Percentiles rank a stretch among this genome's conserved stretches.
Conservation (phyloP, 169 alveolate genomes). For the Plasmodium coatneyi region DNA sequence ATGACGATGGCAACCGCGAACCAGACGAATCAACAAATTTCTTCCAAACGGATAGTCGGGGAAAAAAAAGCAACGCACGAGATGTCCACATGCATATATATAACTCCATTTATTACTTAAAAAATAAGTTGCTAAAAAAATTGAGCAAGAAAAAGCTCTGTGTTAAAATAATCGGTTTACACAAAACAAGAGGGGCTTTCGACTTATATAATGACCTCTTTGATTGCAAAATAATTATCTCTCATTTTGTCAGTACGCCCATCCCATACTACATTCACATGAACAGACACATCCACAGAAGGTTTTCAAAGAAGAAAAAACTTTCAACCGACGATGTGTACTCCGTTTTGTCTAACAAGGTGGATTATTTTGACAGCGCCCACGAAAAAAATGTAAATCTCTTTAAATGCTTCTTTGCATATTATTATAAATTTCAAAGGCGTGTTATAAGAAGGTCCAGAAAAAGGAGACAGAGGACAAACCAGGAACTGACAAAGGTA, state of each 20-base stretch:
- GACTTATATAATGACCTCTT: constrained; percentile 31
- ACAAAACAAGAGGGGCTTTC: constrained; percentile 13
- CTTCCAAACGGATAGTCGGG: neutral
- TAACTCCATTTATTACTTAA: constrained; percentile 52
- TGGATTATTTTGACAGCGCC: constrained; percentile 24
- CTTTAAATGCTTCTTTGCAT: constrained; percentile 60
- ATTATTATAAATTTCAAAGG: constrained; percentile 36
- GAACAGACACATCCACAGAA: neutral
- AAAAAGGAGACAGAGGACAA: neutral
- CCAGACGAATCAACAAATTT: neutral
- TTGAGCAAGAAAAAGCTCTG: constrained; percentile 13
- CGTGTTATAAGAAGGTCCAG: neutral
- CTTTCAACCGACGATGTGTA: constrained; percentile 21
- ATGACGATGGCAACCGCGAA: neutral
- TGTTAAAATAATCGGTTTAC: constrained; percentile 65
- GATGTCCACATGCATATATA: constrained; percentile 45
- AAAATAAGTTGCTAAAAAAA: constrained; percentile 44
- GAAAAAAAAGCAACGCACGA: constrained; percentile 1
- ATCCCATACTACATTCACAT: constrained; percentile 47
- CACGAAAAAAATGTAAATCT: constrained; percentile 12
- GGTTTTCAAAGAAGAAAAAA: neutral
- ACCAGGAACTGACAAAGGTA: neutral
- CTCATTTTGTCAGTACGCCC: constrained; percentile 18
- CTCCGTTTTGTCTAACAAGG: constrained; percentile 7
- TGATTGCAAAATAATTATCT: constrained; percentile 51